phyloP scores from a whole-genome alignment of 208 protist genomes.

The Phytomonas sp. region DNA sequence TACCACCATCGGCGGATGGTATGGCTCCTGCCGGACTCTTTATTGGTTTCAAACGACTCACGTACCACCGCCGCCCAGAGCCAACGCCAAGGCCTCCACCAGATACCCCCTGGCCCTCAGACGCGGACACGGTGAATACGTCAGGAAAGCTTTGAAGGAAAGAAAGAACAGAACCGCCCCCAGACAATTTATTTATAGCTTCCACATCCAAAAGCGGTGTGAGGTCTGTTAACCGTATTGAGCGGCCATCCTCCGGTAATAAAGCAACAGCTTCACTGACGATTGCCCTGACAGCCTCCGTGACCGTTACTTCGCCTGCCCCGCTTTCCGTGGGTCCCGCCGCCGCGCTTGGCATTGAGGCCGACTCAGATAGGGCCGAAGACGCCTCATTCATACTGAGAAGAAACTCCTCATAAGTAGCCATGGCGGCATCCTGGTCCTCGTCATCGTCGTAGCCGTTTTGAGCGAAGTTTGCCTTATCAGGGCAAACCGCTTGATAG shows the following conservation, averaged over 20 bases:
- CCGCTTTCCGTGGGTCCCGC: neutral
- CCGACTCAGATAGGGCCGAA: neutral
- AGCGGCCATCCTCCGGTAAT: slow-evolving; percentile 41
- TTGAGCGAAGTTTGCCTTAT: slow-evolving; percentile 2
- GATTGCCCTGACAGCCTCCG: slow-evolving; percentile 9
- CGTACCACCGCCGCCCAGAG: slow-evolving; percentile 27
- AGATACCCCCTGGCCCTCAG: neutral
- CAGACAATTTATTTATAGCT: slow-evolving; percentile 32
- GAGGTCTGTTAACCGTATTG: slow-evolving; percentile 43
- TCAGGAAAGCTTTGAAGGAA: slow-evolving; percentile 45
- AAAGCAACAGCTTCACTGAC: slow-evolving; percentile 27
- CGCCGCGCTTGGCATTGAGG: neutral
- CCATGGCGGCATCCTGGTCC: slow-evolving; percentile 18
- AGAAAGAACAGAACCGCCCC: slow-evolving; percentile 26
- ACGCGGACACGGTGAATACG: slow-evolving; percentile 24
- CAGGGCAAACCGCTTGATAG: neutral
- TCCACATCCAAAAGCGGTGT: slow-evolving; percentile 45
- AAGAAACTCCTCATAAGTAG: slow-evolving; percentile 47
- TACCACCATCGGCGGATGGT: neutral
- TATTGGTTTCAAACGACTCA: slow-evolving; percentile 3
- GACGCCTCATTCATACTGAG: slow-evolving; percentile 13
- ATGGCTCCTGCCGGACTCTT: neutral
- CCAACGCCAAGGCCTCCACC: neutral
- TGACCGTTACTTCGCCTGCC: neutral
- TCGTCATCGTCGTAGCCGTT: neutral